Conservation (phyloP, 2,329 filamentous ascomycete species). For the Aspergillus spinulosporus region DNA sequence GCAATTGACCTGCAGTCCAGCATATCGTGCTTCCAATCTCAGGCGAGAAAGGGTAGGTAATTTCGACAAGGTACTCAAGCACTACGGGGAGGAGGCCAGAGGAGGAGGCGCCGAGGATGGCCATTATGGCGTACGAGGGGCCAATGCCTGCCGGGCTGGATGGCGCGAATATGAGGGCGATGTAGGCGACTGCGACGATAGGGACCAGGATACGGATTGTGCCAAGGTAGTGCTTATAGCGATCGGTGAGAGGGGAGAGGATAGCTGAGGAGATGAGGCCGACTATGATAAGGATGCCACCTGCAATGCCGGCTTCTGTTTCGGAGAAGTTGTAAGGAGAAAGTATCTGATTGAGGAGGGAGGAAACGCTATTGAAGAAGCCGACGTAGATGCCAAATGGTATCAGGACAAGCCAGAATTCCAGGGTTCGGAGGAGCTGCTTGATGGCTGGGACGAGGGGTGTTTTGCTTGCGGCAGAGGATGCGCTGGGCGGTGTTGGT, state of each 20-base stretch:
- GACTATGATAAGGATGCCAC: slow-evolving; percentile 84
- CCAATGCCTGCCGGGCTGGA: slow-evolving; percentile 50
- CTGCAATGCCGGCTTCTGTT: slow-evolving; percentile 83
- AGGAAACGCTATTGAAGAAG: slow-evolving; percentile 90
- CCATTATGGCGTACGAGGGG: slow-evolving; percentile 71
- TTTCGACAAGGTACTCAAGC: slow-evolving; percentile 82
- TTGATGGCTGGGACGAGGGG: slow-evolving; percentile 58
- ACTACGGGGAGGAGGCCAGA: slow-evolving; percentile 82
- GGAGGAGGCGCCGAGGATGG: slow-evolving; percentile 73
- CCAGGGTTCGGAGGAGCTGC: slow-evolving; percentile 58
- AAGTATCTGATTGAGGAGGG: slow-evolving; percentile 86
- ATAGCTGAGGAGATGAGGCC: slow-evolving; percentile 77
- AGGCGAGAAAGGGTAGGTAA: slow-evolving; percentile 82
- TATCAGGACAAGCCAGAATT: slow-evolving; percentile 77
- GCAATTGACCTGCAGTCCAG: slow-evolving; percentile 82
- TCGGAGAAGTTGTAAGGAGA: slow-evolving; percentile 81
- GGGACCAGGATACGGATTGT: slow-evolving; percentile 75
- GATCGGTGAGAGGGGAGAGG: slow-evolving; percentile 77
- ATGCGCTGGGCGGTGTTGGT: slow-evolving; percentile 73
- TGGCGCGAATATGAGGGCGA: slow-evolving; percentile 80
- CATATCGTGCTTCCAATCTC: slow-evolving; percentile 80
- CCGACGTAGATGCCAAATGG: slow-evolving; percentile 85
- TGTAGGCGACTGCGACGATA: slow-evolving; percentile 69
- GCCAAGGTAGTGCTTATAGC: slow-evolving; percentile 74
- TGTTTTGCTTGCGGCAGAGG: slow-evolving; percentile 57